A percentile compares a stretch with the other conserved stretches of the same genome.
phyloP scores from a whole-genome alignment of 257 asterid species.

The Asclepias syriaca region DNA sequence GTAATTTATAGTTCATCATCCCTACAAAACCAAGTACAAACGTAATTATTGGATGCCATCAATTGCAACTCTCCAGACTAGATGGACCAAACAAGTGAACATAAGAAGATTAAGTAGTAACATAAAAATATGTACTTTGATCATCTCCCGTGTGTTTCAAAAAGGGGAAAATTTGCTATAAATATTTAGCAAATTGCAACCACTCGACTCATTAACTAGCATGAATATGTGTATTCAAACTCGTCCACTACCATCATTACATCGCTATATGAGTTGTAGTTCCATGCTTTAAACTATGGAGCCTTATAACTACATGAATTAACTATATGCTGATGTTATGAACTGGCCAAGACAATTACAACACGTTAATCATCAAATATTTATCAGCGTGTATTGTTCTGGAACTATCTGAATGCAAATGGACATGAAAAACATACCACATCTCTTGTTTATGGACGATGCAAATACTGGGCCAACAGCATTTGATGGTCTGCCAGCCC shows the following conservation, averaged over 20 bases:
- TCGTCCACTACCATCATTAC: neutral
- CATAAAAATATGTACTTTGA: too few relatives aligned
- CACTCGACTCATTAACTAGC: neutral
- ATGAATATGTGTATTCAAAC: neutral
- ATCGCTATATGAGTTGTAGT: neutral
- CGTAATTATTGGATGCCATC: neutral
- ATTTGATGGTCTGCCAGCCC: conserved; percentile 54
- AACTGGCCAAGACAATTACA: neutral
- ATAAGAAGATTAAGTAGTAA: neutral
- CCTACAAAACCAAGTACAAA: neutral
- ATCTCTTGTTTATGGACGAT: conserved; percentile 68
- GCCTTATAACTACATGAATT: too few relatives aligned
- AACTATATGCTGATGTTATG: neutral
- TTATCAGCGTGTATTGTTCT: neutral
- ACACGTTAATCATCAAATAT: neutral
- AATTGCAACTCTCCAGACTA: neutral
- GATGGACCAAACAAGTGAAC: neutral
- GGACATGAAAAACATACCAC: conserved; percentile 37
- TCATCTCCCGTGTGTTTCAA: neutral
- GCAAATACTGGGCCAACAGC: conserved; percentile 76
- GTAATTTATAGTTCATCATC: neutral
- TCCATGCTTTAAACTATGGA: neutral
- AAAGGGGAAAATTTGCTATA: neutral
- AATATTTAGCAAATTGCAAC: neutral
- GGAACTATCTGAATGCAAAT: neutral